Evolutionary conservation across 1,284 basidiomycete genomes (phyloP).

Genomic region (Mycena citricolor): DNA sequence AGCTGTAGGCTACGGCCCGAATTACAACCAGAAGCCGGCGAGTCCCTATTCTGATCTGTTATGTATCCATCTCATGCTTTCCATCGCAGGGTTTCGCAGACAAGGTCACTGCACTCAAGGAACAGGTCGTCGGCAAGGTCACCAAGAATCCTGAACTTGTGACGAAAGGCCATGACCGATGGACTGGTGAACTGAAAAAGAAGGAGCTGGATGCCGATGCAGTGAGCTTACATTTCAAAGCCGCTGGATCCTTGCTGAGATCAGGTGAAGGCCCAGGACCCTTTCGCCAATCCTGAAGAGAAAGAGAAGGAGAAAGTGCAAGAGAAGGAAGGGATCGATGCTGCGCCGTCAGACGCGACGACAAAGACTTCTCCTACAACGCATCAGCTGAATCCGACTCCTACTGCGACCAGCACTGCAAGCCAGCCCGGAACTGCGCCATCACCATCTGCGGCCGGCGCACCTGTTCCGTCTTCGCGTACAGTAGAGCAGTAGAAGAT

Average conservation of each 20-base stretch:
- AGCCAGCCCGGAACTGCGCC: too few relatives aligned
- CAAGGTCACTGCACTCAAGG: slow-evolving; percentile 48
- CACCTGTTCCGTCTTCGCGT: too few relatives aligned
- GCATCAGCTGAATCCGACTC: too few relatives aligned
- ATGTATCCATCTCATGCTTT: not conserved
- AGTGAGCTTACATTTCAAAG: too few relatives aligned
- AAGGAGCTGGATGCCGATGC: slow-evolving; percentile 40
- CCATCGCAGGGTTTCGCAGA: slow-evolving; percentile 48
- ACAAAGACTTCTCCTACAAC: too few relatives aligned
- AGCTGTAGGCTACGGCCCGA: slow-evolving; percentile 28
- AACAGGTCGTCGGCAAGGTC: slow-evolving; percentile 53
- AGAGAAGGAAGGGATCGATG: not conserved
- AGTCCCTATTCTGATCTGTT: slow-evolving; percentile 4
- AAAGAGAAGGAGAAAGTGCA: slow-evolving; percentile 11
- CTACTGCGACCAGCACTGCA: too few relatives aligned
- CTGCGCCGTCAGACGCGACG: too few relatives aligned
- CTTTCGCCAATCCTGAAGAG: slow-evolving; percentile 17
- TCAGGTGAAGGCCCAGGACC: slow-evolving; percentile 7
- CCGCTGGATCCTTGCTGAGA: not conserved
- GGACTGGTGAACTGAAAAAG: slow-evolving; percentile 48
- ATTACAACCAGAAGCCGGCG: slow-evolving; percentile 25
- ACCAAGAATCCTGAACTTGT: slow-evolving; percentile 44
- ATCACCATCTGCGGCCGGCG: too few relatives aligned
- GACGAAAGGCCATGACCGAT: slow-evolving; percentile 46
- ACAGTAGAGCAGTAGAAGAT: too few relatives aligned